These are phyloP conservation scores for Yamadazyma atlantica DNA, from an alignment of 1,139 yeast genomes.

Conservation along the genomic window DNA sequence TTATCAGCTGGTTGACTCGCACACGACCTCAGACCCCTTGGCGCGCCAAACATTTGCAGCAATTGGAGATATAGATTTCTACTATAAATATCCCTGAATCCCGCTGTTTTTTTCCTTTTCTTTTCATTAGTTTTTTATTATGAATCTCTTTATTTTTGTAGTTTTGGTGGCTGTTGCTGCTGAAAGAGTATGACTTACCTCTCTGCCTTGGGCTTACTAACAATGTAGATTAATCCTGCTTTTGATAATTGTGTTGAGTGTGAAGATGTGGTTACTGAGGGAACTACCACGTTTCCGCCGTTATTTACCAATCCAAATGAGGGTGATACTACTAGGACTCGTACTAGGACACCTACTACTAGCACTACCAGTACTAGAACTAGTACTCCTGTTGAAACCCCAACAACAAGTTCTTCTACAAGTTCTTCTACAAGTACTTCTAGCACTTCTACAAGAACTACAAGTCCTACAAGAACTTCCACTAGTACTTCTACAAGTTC, in stretches of 20 bases:
- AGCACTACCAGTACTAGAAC: conserved; percentile 2
- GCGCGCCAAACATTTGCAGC: too few relatives aligned
- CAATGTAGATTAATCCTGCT: conserved; percentile 22
- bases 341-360: conserved; percentile 5
- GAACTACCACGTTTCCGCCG: conserved; percentile 22
- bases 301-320: conserved; percentile 7
- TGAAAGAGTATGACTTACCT: conserved; percentile 10
- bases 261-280: conserved; percentile 23
- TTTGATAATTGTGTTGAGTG: conserved; percentile 23
- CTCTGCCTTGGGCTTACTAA: conserved; percentile 8
- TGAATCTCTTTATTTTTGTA: background rate
- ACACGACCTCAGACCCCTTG: too few relatives aligned
- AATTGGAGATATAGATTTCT: too few relatives aligned
- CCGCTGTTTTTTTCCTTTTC: background rate
- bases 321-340: conserved; percentile 4
- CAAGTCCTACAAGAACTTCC: conserved; percentile 1
- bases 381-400: conserved; percentile 1
- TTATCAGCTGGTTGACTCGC: too few relatives aligned
- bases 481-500: conserved; percentile 2
- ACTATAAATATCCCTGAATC: background rate
- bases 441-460: conserved; percentile 5
- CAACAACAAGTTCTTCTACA: conserved; percentile 5
- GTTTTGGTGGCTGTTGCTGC: conserved; percentile 5
- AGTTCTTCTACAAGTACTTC: too few relatives aligned
- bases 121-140: background rate